Evolutionary conservation across 192 early-diverging fungal genomes (phyloP), one percentile per base, ranked within the genome.

Genomic region (Phycomyces nitens): DNA sequence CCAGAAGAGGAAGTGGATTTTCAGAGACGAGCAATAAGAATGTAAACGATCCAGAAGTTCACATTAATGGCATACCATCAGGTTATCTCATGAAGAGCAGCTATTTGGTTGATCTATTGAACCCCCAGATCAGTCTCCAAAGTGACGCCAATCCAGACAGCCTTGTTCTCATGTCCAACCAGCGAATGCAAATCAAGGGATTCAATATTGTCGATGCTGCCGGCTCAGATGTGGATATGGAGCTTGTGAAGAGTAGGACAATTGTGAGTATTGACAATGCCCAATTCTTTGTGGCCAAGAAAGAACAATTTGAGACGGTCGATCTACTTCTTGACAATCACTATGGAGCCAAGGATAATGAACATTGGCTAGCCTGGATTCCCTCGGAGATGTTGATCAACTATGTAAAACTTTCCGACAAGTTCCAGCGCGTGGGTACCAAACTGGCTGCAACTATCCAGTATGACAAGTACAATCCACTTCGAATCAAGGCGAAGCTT

Each of bases 51-150:
- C 74, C 82, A 1, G 56, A 73, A 16, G 74, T 23, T 55, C 58
- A 80, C 18, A 71, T 65, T 15, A 77, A 82, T 40, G 81, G 82
- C 39, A 78, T 88, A 49, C 79, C 86, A 9, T 59, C 65, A 10
- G 74, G 78, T 16, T 81, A 86, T 56, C 58, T 71, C 44, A 76
- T 80, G 43, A 81, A 84, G 40, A 81, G 80, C 39, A 77, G 80
- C 20, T 84, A 82, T 59, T 60, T 88, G 11, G 69, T 91, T 24
- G 74, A 85, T 56, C 65, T 88, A 40, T 72, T 92, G 3, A 89
- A 92, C 64, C 86, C 89, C 3, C 88, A 92, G 68, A 79, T 92
- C 42, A 88, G 80, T 64, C 76, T 92, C 12, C 85, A 89, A 62
- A 80, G 82, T 40, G 76, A 77, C 11, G 63, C 60, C 23, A 60